These are phyloP conservation scores for Friedmanniomyces endolithicus DNA, from an alignment of 495 filamentous ascomycete species.

Conservation along the genomic window DNA sequence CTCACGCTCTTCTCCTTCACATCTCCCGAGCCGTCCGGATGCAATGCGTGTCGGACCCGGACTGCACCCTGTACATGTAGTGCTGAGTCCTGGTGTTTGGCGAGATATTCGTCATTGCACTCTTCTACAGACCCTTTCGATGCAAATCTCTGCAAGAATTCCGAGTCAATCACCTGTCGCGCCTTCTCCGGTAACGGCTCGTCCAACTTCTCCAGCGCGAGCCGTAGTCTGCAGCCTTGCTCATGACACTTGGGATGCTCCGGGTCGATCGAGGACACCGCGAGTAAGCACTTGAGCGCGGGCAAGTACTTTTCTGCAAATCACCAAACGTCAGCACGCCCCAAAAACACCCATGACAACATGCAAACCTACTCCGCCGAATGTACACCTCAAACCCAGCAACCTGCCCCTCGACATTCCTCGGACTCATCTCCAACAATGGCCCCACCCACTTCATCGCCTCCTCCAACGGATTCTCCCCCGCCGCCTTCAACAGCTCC, in stretches of 20 bases:
- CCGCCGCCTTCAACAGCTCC: constrained; percentile 53
- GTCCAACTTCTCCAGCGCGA: constrained; percentile 43
- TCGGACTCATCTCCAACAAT: constrained; percentile 68
- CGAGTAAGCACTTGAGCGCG: constrained; percentile 72
- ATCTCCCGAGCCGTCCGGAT: constrained; percentile 29
- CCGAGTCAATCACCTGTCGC: constrained; percentile 51
- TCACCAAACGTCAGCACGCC: constrained; percentile 21
- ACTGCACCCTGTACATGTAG: constrained; percentile 52
- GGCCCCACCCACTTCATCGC: constrained; percentile 76
- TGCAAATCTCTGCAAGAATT: constrained; percentile 48
- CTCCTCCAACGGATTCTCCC: constrained; percentile 69
- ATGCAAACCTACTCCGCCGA: constrained; percentile 49
- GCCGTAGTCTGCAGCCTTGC: constrained; percentile 57
- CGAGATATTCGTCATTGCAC: constrained; percentile 55
- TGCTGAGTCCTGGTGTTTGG: constrained; percentile 49
- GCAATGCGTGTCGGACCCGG: constrained; percentile 46
- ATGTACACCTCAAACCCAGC: constrained; percentile 84
- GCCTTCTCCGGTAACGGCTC: constrained; percentile 47
- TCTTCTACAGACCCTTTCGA: constrained; percentile 41
- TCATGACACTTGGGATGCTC: constrained; percentile 67
- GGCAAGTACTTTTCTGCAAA: constrained; percentile 63
- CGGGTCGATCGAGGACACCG: constrained; percentile 54
- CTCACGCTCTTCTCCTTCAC: constrained; percentile 46
- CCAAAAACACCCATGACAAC: neutral
- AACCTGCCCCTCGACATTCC: constrained; percentile 68